phyloP scores from a whole-genome alignment of 2,329 filamentous ascomycete genomes.

The Xylaria sp. region DNA sequence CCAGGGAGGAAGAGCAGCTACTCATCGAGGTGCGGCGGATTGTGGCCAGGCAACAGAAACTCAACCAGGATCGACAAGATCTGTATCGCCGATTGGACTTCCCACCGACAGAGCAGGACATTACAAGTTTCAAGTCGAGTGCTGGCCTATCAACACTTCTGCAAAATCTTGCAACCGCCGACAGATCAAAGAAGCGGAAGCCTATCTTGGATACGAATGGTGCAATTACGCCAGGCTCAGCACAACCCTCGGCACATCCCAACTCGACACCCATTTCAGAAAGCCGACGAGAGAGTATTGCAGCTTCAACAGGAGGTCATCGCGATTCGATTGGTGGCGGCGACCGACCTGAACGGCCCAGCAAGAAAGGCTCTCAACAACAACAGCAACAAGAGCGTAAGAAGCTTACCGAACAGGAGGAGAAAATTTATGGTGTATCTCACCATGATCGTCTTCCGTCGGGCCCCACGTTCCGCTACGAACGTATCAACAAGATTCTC shows the following conservation, averaged over 20 bases:
- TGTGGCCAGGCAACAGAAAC: slow-evolving; percentile 82
- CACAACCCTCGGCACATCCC: slow-evolving; percentile 47
- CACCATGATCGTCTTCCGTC: slow-evolving; percentile 86
- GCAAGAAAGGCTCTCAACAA: slow-evolving; percentile 65
- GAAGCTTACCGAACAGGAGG: slow-evolving; percentile 79
- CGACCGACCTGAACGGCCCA: slow-evolving; percentile 54
- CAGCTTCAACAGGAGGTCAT: slow-evolving; percentile 55
- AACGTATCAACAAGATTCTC: slow-evolving; percentile 81
- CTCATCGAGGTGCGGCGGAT: slow-evolving; percentile 93
- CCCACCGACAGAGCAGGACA: slow-evolving; percentile 75
- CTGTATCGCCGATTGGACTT: slow-evolving; percentile 89
- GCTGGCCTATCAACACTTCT: slow-evolving; percentile 82
- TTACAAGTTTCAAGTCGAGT: slow-evolving; percentile 82
- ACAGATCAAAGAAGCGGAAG: slow-evolving; percentile 90
- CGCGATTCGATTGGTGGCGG: slow-evolving; percentile 59
- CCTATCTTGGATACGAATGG: slow-evolving; percentile 70
- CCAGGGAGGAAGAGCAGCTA: slow-evolving; percentile 89
- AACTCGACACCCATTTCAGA: slow-evolving; percentile 55
- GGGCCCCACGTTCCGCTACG: slow-evolving; percentile 90
- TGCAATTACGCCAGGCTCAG: slow-evolving; percentile 58
- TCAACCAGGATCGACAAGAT: slow-evolving; percentile 89
- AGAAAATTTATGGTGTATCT: slow-evolving; percentile 83
- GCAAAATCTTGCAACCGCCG: slow-evolving; percentile 82
- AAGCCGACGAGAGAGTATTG: slow-evolving; percentile 65
- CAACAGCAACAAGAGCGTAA: slow-evolving; percentile 69